Evolutionary conservation across 1,284 basidiomycete species (phyloP).

Genomic region (Peniophora sp.): DNA sequence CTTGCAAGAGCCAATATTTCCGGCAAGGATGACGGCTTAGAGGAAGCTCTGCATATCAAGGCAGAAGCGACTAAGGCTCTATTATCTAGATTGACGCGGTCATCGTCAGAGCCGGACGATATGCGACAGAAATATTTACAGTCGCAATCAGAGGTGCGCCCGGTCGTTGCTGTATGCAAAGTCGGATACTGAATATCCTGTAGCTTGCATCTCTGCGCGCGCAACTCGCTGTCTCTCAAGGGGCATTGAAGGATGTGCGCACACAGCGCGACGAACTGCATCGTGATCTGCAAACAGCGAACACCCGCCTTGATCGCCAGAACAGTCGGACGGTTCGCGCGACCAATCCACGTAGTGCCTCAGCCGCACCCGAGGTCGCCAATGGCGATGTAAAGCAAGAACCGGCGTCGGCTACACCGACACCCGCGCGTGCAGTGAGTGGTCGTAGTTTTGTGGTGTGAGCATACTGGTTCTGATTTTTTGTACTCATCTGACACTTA

Average conservation of each 20-base stretch:
- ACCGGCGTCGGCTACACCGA: slow-evolving; percentile 1
- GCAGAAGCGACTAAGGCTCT: slow-evolving; percentile 53
- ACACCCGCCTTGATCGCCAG: slow-evolving; percentile 68
- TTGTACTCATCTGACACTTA: slow-evolving; percentile 30
- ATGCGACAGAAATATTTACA: slow-evolving; percentile 40
- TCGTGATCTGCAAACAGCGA: slow-evolving; percentile 51
- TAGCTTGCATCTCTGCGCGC: slow-evolving; percentile 48
- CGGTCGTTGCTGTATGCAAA: background rate
- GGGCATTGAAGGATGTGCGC: slow-evolving; percentile 46
- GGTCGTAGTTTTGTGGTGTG: slow-evolving; percentile 60
- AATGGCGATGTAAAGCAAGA: slow-evolving; percentile 26
- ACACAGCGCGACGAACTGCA: slow-evolving; percentile 47
- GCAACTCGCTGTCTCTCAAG: slow-evolving; percentile 38
- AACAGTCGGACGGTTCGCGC: slow-evolving; percentile 53
- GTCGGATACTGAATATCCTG: slow-evolving; percentile 12
- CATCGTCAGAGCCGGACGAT: slow-evolving; percentile 26
- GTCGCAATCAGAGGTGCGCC: slow-evolving; percentile 52
- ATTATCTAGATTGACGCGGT: slow-evolving; percentile 26
- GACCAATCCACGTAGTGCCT: background rate
- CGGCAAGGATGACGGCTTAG: slow-evolving; percentile 24
- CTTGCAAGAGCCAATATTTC: background rate
- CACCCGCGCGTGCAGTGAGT: slow-evolving; percentile 63
- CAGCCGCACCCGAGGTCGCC: slow-evolving; percentile 20
- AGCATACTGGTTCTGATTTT: slow-evolving; percentile 33
- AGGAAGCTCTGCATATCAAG: slow-evolving; percentile 42